Percentiles rank a stretch among this genome's conserved stretches.
These are phyloP conservation scores for Adiantum capillusveneris DNA, from an alignment of 75 land plant species.

Conservation along the genomic window DNA sequence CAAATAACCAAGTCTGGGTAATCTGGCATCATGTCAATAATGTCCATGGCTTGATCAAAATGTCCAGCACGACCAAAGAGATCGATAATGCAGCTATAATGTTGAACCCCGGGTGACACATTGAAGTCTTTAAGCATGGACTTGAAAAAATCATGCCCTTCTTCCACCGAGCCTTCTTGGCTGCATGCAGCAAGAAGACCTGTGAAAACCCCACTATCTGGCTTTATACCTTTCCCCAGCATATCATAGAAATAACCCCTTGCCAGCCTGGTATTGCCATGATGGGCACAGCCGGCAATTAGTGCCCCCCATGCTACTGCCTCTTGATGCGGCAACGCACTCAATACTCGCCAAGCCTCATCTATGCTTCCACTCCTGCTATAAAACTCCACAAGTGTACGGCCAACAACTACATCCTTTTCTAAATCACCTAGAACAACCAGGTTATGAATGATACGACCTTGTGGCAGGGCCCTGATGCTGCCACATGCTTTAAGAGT, in stretches of 20 bases:
- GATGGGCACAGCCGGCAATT: conserved; percentile 15
- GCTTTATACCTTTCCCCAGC: conserved; percentile 5
- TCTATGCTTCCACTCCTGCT: conserved; percentile 14
- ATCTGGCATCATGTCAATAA: conserved; percentile 18
- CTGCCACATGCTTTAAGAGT: conserved; percentile 15
- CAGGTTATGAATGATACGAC: conserved; percentile 6
- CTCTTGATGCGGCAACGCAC: conserved; percentile 10
- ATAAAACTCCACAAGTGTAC: conserved; percentile 18
- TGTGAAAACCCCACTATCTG: conserved; percentile 16
- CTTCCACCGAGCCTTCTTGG: conserved; percentile 15
- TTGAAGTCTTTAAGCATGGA: conserved; percentile 14
- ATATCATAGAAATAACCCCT: conserved; percentile 15
- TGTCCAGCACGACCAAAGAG: conserved; percentile 21
- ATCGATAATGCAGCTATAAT: conserved; percentile 25
- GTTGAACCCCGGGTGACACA: conserved; percentile 7
- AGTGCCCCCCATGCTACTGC: conserved; percentile 19
- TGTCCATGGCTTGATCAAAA: conserved; percentile 11
- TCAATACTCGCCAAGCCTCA: conserved; percentile 14
- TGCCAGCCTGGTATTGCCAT: conserved; percentile 13
- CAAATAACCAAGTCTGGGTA: conserved; percentile 16
- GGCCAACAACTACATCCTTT: conserved; percentile 7
- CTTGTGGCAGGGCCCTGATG: conserved; percentile 9
- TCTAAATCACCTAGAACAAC: conserved; percentile 6
- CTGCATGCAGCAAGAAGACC: conserved; percentile 19
- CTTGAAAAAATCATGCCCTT: conserved; percentile 18